A percentile compares a stretch with the other conserved stretches of the same genome.
Evolutionary conservation across 73 alveolate species (phyloP).

Genomic region (Paramecium biaurelia): DNA sequence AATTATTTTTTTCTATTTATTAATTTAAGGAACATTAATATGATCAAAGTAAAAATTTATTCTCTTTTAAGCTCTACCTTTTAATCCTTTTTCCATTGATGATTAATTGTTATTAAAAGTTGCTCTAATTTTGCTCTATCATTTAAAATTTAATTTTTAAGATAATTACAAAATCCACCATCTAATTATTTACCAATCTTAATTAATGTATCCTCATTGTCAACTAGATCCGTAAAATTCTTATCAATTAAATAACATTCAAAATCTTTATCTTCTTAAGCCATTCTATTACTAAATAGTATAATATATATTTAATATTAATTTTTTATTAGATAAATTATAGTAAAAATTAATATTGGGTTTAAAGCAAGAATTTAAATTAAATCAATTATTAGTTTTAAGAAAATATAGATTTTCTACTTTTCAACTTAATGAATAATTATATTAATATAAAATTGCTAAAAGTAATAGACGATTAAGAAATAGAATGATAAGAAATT

Average conservation of each 20-base stretch:
- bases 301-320: no score
- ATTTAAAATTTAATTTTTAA: background rate
- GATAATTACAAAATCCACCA: background rate
- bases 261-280: background rate
- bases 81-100: background rate
- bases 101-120: background rate
- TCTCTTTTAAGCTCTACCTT: background rate
- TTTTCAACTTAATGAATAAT: no score
- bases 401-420: no score
- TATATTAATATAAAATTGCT: no score
- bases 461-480: no score
- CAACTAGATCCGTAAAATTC: background rate
- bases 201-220: background rate
- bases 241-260: background rate
- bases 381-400: no score
- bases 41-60: background rate
- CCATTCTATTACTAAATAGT: background rate
- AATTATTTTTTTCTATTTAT: background rate
- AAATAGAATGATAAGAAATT: no score
- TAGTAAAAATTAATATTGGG: no score
- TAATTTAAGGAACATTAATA: background rate
- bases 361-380: no score
- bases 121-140: background rate
- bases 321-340: no score
- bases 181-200: background rate